phyloP scores from a whole-genome alignment of 148 eudicot species.

The Camellia granthamiana region DNA sequence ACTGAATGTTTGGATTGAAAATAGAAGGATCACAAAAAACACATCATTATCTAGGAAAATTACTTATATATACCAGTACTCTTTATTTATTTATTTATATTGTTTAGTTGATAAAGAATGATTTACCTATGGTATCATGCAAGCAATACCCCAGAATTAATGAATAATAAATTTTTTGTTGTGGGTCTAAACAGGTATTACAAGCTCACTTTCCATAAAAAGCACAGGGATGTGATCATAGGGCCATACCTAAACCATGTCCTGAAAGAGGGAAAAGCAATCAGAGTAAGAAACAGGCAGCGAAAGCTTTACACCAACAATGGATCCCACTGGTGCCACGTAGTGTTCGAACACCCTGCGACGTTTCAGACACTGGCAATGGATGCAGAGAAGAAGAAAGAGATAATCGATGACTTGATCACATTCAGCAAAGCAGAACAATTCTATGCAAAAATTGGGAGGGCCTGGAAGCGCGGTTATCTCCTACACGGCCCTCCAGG shows the following conservation, averaged over 20 bases:
- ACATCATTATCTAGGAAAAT: too few relatives aligned
- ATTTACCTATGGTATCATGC: too few relatives aligned
- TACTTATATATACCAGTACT: too few relatives aligned
- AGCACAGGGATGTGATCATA: constrained; percentile 16
- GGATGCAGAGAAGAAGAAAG: constrained; percentile 21
- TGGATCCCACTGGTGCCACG: constrained; percentile 21
- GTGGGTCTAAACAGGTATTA: neutral
- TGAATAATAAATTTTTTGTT: too few relatives aligned
- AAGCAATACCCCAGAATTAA: too few relatives aligned
- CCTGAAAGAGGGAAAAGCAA: constrained; percentile 17
- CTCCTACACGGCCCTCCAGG: constrained; percentile 23
- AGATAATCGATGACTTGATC: constrained; percentile 19
- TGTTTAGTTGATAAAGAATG: too few relatives aligned
- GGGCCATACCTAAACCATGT: constrained; percentile 19
- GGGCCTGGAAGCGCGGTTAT: constrained; percentile 26
- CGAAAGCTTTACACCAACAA: constrained; percentile 19
- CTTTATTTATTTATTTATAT: too few relatives aligned
- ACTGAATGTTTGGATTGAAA: too few relatives aligned
- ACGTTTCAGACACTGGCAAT: constrained; percentile 27
- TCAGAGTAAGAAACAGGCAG: constrained; percentile 9
- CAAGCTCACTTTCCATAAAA: constrained; percentile 21
- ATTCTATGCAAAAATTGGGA: constrained; percentile 16
- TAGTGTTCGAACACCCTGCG: constrained; percentile 26
- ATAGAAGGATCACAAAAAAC: too few relatives aligned
- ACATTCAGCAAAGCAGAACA: constrained; percentile 18